Percentiles rank a stretch among this genome's conserved stretches.
phyloP scores from a whole-genome alignment of 2,329 filamentous ascomycete species.

The Diplodia scrobiculata region DNA sequence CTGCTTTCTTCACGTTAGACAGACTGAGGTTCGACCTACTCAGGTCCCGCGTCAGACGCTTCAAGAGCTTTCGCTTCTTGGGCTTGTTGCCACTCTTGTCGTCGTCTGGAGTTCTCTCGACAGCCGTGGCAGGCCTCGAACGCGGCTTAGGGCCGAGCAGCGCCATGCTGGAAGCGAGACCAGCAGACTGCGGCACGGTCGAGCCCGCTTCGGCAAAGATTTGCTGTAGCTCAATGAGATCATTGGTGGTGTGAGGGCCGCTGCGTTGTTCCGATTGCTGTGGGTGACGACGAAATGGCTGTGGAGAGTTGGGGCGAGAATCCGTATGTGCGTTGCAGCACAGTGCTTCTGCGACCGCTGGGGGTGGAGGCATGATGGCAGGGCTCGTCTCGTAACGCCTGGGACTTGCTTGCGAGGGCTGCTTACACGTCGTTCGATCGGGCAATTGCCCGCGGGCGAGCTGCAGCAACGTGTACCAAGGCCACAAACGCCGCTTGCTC shows the following conservation, averaged over 20 bases:
- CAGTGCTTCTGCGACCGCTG: slow-evolving; percentile 8
- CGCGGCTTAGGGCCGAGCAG: not conserved
- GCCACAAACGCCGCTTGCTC: not conserved
- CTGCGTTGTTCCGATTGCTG: not conserved
- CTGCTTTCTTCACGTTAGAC: slow-evolving; percentile 16
- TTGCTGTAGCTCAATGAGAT: slow-evolving; percentile 40
- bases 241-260: slow-evolving; percentile 27
- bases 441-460: not conserved
- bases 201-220: slow-evolving; percentile 40
- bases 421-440: not conserved
- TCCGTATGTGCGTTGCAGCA: slow-evolving; percentile 9
- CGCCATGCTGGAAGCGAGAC: slow-evolving; percentile 9
- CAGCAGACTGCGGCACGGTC: not conserved
- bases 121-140: not conserved
- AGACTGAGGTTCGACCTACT: slow-evolving; percentile 17
- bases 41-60: slow-evolving; percentile 18
- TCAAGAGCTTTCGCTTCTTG: slow-evolving; percentile 31
- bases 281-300: slow-evolving; percentile 2
- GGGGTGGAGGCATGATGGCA: not conserved
- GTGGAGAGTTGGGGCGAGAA: slow-evolving; percentile 9
- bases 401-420: not conserved
- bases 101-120: not conserved
- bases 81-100: slow-evolving; percentile 30
- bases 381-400: not conserved
- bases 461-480: not conserved